phyloP scores from a whole-genome alignment of 2,329 filamentous ascomycete genomes.

The Trichoderma breve region DNA sequence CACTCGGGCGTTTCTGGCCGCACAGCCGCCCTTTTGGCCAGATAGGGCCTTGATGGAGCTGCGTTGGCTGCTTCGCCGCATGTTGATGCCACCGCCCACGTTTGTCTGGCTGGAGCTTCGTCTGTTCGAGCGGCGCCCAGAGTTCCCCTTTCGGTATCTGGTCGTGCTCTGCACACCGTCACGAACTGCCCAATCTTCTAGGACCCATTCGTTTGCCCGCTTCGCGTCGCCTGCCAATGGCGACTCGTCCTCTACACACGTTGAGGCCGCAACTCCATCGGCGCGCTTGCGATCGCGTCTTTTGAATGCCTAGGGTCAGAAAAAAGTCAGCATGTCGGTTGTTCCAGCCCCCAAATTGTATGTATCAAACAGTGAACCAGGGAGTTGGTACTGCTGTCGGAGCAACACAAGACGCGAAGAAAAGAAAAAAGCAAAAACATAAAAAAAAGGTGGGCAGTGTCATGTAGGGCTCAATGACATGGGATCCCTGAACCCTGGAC shows the following conservation, averaged over 20 bases:
- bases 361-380: background rate
- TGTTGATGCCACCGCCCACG: background rate
- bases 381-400: background rate
- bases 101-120: conserved; percentile 21
- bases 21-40: conserved; percentile 35
- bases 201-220: conserved; percentile 73
- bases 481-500: background rate
- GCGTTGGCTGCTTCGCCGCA: conserved; percentile 25
- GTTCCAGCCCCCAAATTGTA: background rate
- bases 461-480: background rate
- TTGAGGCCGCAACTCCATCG: conserved; percentile 17
- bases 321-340: conserved; percentile 14
- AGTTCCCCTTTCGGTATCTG: conserved; percentile 60
- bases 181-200: conserved; percentile 66
- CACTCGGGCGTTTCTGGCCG: conserved; percentile 30
- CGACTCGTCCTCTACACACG: conserved; percentile 19
- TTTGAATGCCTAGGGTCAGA: conserved; percentile 37
- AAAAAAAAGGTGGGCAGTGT: background rate
- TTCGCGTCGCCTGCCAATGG: conserved; percentile 42
- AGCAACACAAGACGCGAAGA: background rate
- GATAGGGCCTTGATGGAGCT: conserved; percentile 33
- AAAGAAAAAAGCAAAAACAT: background rate
- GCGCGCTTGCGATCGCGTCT: conserved; percentile 37
- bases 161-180: conserved; percentile 85
- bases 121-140: conserved; percentile 28